phyloP scores from a whole-genome alignment of 225 moss, liverwort and hornwort genomes.

The Marchantia polymorpha region DNA sequence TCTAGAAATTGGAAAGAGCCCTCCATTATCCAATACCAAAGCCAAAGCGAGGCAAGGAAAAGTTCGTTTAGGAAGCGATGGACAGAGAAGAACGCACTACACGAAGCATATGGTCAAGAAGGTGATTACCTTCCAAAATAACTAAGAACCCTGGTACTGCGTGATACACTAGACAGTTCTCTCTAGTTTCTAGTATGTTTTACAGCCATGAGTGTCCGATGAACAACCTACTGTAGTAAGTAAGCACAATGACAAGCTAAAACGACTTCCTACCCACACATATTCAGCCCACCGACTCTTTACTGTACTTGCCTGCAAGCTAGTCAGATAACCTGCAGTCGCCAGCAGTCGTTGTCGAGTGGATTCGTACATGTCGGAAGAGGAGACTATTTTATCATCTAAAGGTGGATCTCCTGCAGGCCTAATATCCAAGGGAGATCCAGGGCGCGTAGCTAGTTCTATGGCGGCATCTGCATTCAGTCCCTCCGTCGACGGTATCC shows the following conservation, averaged over 20 bases:
- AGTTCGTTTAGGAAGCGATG: not conserved
- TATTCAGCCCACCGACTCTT: not conserved
- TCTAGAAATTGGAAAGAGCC: not conserved
- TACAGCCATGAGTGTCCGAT: too few relatives aligned
- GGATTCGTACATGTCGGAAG: slow-evolving; percentile 68
- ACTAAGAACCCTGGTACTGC: not conserved
- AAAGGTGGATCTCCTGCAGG: slow-evolving; percentile 18
- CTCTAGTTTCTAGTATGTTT: not conserved
- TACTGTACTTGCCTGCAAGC: slow-evolving; percentile 60
- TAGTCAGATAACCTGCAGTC: slow-evolving; percentile 83
- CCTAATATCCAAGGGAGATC: slow-evolving; percentile 25
- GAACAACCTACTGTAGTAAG: not conserved
- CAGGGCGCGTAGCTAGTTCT: slow-evolving; percentile 53
- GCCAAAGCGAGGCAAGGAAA: not conserved
- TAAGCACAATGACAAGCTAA: not conserved
- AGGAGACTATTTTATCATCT: slow-evolving; percentile 57
- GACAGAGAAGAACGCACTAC: not conserved
- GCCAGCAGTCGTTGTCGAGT: slow-evolving; percentile 80
- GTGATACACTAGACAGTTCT: not conserved
- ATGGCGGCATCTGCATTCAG: slow-evolving; percentile 78
- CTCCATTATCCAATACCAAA: not conserved
- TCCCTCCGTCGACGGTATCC: slow-evolving; percentile 49
- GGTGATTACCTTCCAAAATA: not conserved
- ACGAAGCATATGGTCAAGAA: not conserved
- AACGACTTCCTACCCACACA: not conserved